phyloP scores from a whole-genome alignment of 176 grass and related monocot genomes.

The Luzula sylvatica region DNA sequence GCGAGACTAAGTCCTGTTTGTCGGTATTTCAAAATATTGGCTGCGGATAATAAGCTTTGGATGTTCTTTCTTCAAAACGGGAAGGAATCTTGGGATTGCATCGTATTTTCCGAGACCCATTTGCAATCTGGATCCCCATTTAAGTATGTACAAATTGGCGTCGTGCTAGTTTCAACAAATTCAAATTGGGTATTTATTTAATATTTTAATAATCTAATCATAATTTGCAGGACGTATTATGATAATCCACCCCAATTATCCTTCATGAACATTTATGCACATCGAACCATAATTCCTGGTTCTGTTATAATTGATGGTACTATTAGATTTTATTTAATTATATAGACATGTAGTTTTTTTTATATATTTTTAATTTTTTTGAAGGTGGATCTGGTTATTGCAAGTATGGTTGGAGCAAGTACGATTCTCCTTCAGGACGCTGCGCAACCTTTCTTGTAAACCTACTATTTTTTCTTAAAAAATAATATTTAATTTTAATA shows the following conservation, averaged over 20 bases:
- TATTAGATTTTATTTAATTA: too few relatives aligned
- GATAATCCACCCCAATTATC: conserved; percentile 33
- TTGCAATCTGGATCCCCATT: conserved; percentile 24
- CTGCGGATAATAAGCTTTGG: conserved; percentile 72
- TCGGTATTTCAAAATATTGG: conserved; percentile 49
- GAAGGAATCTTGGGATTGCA: conserved; percentile 61
- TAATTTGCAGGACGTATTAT: conserved; percentile 40
- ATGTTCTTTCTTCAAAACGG: conserved; percentile 55
- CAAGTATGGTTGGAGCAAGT: conserved; percentile 99
- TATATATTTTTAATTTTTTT: conserved; percentile 18
- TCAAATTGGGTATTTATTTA: too few relatives aligned
- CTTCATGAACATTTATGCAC: conserved; percentile 61
- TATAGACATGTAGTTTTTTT: too few relatives aligned
- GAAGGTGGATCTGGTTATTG: conserved; percentile 96
- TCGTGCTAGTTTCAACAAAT: too few relatives aligned
- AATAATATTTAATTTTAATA: not conserved
- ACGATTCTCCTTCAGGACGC: conserved; percentile 72
- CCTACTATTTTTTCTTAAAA: not conserved
- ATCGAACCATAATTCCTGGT: conserved; percentile 43
- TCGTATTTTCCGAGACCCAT: conserved; percentile 82
- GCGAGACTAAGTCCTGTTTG: conserved; percentile 45
- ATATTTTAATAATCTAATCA: too few relatives aligned
- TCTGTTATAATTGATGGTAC: conserved; percentile 87
- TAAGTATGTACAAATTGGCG: too few relatives aligned
- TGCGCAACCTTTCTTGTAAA: conserved; percentile 82